Evolutionary conservation across 2,329 filamentous ascomycete genomes (phyloP).

Genomic region (Aspergillus pseudoterreus): DNA sequence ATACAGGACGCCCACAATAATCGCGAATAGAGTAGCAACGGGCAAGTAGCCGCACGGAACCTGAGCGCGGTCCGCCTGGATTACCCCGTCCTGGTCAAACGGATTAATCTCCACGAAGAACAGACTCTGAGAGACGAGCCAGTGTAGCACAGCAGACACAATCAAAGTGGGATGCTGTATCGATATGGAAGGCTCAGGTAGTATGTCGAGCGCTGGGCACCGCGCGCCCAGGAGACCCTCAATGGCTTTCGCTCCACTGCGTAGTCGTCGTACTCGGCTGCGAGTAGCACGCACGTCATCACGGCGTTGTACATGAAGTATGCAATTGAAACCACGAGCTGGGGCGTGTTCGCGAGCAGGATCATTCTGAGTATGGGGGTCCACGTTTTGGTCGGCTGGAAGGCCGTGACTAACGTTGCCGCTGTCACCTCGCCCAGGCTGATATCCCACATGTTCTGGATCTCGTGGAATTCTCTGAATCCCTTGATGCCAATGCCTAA

Average conservation of each 20-base stretch:
- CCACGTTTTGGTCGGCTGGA: not conserved
- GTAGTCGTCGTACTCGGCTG: constrained; percentile 48
- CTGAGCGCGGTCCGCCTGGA: no score
- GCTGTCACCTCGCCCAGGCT: constrained; percentile 1
- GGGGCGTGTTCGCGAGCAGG: constrained; percentile 28
- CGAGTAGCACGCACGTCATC: constrained; percentile 45
- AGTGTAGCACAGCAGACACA: constrained; percentile 39
- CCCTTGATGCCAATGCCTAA: not conserved
- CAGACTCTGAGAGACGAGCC: constrained; percentile 45
- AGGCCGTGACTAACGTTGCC: not conserved
- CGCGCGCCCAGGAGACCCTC: constrained; percentile 41
- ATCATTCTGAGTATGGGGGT: not conserved
- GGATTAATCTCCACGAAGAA: constrained; percentile 36
- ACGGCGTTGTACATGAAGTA: constrained; percentile 35
- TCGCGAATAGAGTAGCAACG: constrained; percentile 3
- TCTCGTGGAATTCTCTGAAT: not conserved
- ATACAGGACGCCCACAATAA: constrained; percentile 1
- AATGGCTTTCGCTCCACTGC: constrained; percentile 36
- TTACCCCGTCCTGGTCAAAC: constrained; percentile 1
- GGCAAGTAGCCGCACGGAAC: constrained; percentile 6
- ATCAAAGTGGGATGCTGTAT: constrained; percentile 31
- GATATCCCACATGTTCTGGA: not conserved
- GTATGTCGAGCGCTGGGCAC: constrained; percentile 43
- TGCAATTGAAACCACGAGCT: constrained; percentile 30
- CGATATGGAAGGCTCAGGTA: constrained; percentile 42